Percentiles rank a stretch among this genome's conserved stretches.
phyloP scores from a whole-genome alignment of 345 rosid genomes.

The Odontarrhena argentea region DNA sequence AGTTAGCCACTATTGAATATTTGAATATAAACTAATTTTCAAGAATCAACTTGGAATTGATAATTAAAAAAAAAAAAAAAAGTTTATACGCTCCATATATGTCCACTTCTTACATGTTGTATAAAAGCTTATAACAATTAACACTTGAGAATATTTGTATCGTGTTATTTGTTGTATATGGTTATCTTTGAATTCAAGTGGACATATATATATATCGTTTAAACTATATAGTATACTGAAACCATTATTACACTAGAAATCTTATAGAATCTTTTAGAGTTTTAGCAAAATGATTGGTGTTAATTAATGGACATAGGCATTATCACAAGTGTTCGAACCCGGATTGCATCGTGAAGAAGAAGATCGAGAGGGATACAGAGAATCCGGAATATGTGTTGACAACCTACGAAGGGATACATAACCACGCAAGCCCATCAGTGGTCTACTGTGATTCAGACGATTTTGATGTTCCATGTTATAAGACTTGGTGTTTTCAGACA shows the following conservation, averaged over 20 bases:
- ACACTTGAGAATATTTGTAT: constrained; percentile 30
- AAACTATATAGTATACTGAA: not conserved
- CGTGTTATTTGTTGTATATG: constrained; percentile 12
- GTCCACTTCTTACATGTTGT: constrained; percentile 36
- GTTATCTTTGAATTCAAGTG: constrained; percentile 30
- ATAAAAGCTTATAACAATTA: constrained; percentile 25
- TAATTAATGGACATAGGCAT: constrained; percentile 54
- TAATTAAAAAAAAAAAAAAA: not conserved
- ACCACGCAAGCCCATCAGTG: constrained; percentile 51
- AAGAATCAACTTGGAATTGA: not conserved
- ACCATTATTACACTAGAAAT: constrained; percentile 1
- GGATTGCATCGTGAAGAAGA: constrained; percentile 83
- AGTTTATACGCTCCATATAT: constrained; percentile 7
- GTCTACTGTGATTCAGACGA: constrained; percentile 41
- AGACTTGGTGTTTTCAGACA: constrained; percentile 35
- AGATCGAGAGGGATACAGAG: constrained; percentile 72
- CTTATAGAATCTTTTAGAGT: constrained; percentile 6
- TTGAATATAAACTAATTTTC: not conserved
- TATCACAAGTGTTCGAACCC: constrained; percentile 72
- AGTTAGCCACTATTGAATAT: not conserved
- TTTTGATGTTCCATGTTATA: constrained; percentile 24
- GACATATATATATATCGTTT: constrained; percentile 21
- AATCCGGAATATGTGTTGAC: constrained; percentile 73
- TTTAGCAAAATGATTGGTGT: constrained; percentile 12
- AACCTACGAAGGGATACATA: constrained; percentile 79